Evolutionary conservation across 257 asterid species (phyloP), one percentile per base, ranked within the genome.

Genomic region (Fraxinus americana): DNA sequence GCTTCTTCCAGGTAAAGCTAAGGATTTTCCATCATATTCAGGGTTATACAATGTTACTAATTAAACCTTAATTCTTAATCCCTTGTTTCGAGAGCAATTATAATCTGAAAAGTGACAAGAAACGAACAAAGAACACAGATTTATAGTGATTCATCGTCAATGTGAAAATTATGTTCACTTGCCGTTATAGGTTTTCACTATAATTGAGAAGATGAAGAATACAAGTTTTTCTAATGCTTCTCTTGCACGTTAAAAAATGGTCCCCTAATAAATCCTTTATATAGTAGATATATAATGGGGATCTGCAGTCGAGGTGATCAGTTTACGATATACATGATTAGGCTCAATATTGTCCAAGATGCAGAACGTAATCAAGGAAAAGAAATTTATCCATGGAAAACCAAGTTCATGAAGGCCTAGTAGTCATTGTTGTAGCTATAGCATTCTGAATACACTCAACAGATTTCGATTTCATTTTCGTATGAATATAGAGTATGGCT

Each of bases 1-100:
- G 79, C 69, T 32, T 61, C 4, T 35, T 83, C 72, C 99, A 93
- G 97, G 99, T 95, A 81, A 63, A 79, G 30, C 41, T 41, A 67
- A 70, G 39, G 32, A 21, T n/a, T 52, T 29, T 61, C 11, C 57
- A 29, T 41, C 70, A 75, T 39, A 74, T 23, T 41, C 73, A 59
- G 39, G 75, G 43, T 7, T 7, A 57, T n/a, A 57, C 66, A 4
- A 7, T n/a, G 66, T 7, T n/a, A 57, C 12, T 2, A 5, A 57
- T 57, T 57, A n/a, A 57, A 54, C 65, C 27, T 54, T 54, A 17
- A 57, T 57, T 2, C 65, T n/a, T 54, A 54, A 17, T 54, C n/a
- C 66, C 27, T 19, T 17, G 3, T 57, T 12, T 43, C 5, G 17
- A 43, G 27, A 19, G 4, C 4, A 57, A 57, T 17, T 4, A 54